Evolutionary conservation across 2,329 filamentous ascomycete genomes (phyloP), one percentile per base, ranked within the genome.

Genomic region (Alternaria tenuissima): DNA sequence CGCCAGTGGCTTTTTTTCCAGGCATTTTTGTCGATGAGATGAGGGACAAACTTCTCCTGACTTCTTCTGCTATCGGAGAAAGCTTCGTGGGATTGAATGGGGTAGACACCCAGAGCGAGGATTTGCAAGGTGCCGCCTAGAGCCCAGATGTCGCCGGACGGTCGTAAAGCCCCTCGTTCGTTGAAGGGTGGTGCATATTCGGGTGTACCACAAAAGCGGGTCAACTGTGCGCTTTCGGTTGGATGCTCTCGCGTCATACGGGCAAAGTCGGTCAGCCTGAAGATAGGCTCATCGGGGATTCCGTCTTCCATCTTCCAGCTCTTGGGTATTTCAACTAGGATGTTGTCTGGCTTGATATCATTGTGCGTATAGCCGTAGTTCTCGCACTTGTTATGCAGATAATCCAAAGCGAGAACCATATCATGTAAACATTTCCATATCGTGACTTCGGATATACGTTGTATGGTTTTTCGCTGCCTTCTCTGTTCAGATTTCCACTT

Each of bases 311-410:
- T 18, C 3, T 55, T 20, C 36, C 42, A 62, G n/a, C 42, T 34
- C 0, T 34, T 28, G 6, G 65, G 63, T 1, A 48, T n/a, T 2
- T 36, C 38, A 2, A 97, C 87, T 3, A 98, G 87, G 70, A 95
- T 95, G 75, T 98, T 98, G 76, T 96, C 93, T 1, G 91, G 89
- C 80, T 98, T 98, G 69, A 98, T 83, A 74, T 98, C 95, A 32
- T 93, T 93, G 74, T 98, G 95, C 38, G 97, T 81, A 57, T 97
- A 65, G 8, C 52, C 38, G 7, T 58, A 42, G 1, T 24, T 30
- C 14, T 47, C 38, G 26, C 63, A 41, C 9, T 52, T 11, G 28
- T 70, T 66, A 28, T 75, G 72, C 3, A 77, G 18, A 41, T 60
- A 63, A 24, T 71, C 42, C 0, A 75, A 52, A 3, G 52, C 73